Evolutionary conservation across 495 filamentous ascomycete genomes (phyloP).

Genomic region (Hypoxylon lienhwacheense): DNA sequence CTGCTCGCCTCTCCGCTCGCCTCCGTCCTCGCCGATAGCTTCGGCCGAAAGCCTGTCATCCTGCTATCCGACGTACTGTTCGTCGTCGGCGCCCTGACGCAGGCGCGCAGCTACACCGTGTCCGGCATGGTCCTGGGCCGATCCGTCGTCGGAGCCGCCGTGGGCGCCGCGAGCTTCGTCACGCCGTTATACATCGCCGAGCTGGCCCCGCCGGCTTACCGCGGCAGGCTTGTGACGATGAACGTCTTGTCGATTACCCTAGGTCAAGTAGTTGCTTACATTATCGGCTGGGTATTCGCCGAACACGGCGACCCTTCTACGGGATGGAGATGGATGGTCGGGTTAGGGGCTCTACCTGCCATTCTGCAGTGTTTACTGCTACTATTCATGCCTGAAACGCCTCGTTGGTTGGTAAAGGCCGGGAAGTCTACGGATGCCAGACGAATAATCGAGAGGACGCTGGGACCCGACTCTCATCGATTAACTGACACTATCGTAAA

Average conservation of each 20-base stretch:
- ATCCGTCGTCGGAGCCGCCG: constrained; percentile 75
- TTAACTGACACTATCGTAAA: constrained; percentile 61
- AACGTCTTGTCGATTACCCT: constrained; percentile 78
- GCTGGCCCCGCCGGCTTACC: constrained; percentile 70
- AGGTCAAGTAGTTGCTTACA: constrained; percentile 84
- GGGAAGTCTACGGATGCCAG: constrained; percentile 62
- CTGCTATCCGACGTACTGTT: constrained; percentile 81
- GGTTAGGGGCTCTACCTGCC: constrained; percentile 78
- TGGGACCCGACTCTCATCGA: constrained; percentile 52
- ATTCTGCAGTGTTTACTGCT: constrained; percentile 67
- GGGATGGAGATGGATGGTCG: constrained; percentile 91
- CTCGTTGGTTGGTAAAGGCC: constrained; percentile 78
- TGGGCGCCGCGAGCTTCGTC: constrained; percentile 81
- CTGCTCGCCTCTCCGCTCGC: constrained; percentile 75
- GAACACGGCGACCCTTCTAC: constrained; percentile 48
- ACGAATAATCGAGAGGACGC: constrained; percentile 64
- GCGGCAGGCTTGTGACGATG: constrained; percentile 78
- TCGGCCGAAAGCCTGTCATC: constrained; percentile 75
- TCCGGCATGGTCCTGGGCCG: constrained; percentile 75
- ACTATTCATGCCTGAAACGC: constrained; percentile 76
- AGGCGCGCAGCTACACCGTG: constrained; percentile 67
- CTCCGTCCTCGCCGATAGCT: constrained; percentile 70
- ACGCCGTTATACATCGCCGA: constrained; percentile 87
- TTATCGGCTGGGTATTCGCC: constrained; percentile 70
- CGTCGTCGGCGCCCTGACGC: constrained; percentile 69